Evolutionary conservation across 345 rosid genomes (phyloP).

Genomic region (rapeseed (Brassica napus)): DNA sequence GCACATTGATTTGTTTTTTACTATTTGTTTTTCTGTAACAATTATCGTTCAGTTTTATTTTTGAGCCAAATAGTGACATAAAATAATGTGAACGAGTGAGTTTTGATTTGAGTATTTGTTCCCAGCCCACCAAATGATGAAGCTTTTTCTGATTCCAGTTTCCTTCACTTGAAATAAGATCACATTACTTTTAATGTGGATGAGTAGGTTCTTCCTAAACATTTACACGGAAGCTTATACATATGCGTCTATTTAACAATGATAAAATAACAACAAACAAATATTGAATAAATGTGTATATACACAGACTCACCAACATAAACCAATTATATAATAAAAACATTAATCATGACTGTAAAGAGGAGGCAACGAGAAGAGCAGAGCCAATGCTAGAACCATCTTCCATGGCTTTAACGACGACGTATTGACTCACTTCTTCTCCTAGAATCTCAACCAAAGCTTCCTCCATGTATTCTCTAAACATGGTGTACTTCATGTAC

Average conservation of each 20-base stretch:
- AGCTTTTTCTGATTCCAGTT: too few species aligned
- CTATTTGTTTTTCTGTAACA: too few species aligned
- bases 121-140: too few species aligned
- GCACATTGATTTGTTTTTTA: too few species aligned
- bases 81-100: too few species aligned
- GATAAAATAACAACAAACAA: slow-evolving; percentile 27
- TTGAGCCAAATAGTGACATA: too few species aligned
- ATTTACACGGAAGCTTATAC: slow-evolving; percentile 32
- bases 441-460: slow-evolving; percentile 78
- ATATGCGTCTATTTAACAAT: slow-evolving; percentile 22
- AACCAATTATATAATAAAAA: slow-evolving; percentile 18
- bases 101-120: too few species aligned
- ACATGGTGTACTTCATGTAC: slow-evolving; percentile 65
- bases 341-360: slow-evolving; percentile 39
- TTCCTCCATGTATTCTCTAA: slow-evolving; percentile 83
- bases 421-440: slow-evolving; percentile 64
- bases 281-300: slow-evolving; percentile 31
- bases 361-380: slow-evolving; percentile 80
- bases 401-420: slow-evolving; percentile 58
- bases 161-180: too few species aligned
- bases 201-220: slow-evolving; percentile 21
- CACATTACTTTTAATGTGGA: background rate
- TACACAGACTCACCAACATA: background rate
- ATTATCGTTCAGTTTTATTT: too few species aligned
- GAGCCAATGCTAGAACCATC: slow-evolving; percentile 92